Evolutionary conservation across 2,329 filamentous ascomycete species (phyloP).

Genomic region (Aquanectria penicillioides): DNA sequence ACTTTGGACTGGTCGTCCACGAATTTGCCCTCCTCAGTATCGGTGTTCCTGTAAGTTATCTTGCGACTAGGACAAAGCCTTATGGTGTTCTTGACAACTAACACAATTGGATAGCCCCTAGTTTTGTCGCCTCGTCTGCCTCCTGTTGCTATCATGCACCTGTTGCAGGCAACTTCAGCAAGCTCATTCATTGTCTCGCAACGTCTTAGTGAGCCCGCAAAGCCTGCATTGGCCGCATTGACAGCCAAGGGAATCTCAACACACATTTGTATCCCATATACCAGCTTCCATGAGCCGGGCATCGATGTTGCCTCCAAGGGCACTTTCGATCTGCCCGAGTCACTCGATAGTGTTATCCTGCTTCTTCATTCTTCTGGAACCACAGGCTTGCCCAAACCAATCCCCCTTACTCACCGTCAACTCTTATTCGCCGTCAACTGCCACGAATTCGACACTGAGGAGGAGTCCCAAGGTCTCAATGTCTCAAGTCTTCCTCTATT

Average conservation of each 20-base stretch:
- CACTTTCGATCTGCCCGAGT: conserved; percentile 26
- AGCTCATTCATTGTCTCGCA: conserved; percentile 32
- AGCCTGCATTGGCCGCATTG: conserved; percentile 23
- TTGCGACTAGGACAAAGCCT: background rate
- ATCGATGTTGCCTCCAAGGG: conserved; percentile 20
- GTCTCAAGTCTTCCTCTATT: conserved; percentile 48
- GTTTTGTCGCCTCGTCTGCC: conserved; percentile 32
- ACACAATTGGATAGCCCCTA: conserved; percentile 19
- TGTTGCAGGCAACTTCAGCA: conserved; percentile 24
- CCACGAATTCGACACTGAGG: conserved; percentile 36
- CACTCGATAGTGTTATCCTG: conserved; percentile 37
- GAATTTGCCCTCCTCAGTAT: conserved; percentile 37
- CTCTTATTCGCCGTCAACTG: conserved; percentile 43
- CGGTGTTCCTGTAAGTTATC: conserved; percentile 33
- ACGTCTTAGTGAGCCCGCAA: conserved; percentile 26
- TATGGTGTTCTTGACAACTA: background rate
- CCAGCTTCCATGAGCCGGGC: conserved; percentile 20
- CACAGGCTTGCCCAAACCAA: conserved; percentile 49
- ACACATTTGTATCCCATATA: conserved; percentile 20
- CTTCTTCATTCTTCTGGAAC: conserved; percentile 49
- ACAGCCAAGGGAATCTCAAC: conserved; percentile 29
- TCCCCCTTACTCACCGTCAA: conserved; percentile 43
- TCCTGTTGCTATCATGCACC: conserved; percentile 28
- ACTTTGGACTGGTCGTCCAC: conserved; percentile 42
- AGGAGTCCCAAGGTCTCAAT: conserved; percentile 36